Conservation (phyloP, 108 stramenopile species). For the Cyclotella atomus region DNA sequence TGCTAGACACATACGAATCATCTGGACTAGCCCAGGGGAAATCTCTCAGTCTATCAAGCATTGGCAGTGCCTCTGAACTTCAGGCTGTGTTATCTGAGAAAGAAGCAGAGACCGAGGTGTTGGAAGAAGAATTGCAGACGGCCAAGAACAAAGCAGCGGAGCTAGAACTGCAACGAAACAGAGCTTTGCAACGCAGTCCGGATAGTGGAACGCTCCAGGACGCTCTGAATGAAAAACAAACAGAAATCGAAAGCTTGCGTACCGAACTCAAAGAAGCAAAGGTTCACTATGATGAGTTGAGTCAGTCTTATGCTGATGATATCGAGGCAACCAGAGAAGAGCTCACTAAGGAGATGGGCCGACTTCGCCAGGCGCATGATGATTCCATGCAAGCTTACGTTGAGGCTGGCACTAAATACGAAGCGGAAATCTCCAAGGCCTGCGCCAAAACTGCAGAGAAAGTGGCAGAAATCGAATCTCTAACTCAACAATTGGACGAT, state of each 20-base stretch:
- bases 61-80: too few relatives aligned
- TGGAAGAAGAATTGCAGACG: constrained; percentile 10
- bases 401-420: not conserved
- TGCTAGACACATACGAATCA: constrained; percentile 22
- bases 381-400: constrained; percentile 15
- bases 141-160: constrained; percentile 8
- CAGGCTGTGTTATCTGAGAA: not conserved
- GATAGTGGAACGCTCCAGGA: not conserved
- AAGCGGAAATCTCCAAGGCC: constrained; percentile 8
- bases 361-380: constrained; percentile 4
- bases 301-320: constrained; percentile 2
- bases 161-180: not conserved
- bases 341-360: not conserved
- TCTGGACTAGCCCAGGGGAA: not conserved
- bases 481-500: constrained; percentile 19
- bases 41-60: too few relatives aligned
- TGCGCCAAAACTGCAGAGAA: not conserved
- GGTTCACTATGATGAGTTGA: constrained; percentile 7
- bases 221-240: constrained; percentile 4
- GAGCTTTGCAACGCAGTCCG: not conserved
- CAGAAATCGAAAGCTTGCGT: not conserved
- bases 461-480: not conserved
- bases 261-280: not conserved
- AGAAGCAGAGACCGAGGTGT: not conserved
- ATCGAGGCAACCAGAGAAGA: constrained; percentile 10